phyloP scores from a whole-genome alignment of 768 basidiomycete genomes.

The Lentinula sp. region DNA sequence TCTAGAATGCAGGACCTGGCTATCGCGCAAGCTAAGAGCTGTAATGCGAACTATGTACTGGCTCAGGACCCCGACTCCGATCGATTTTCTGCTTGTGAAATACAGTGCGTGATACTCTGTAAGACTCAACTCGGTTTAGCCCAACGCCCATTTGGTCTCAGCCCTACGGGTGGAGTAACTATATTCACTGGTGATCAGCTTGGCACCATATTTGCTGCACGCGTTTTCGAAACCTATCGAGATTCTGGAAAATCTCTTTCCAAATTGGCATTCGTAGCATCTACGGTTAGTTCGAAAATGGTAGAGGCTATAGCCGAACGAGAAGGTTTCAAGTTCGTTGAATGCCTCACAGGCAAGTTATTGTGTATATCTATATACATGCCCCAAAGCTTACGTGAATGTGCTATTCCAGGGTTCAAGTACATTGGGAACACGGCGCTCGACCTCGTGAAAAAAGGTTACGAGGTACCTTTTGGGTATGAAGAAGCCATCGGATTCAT shows the following conservation, averaged over 20 bases:
- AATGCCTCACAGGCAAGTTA: slow-evolving; percentile 71
- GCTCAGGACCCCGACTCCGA: slow-evolving; percentile 92
- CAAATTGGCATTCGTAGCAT: slow-evolving; percentile 80
- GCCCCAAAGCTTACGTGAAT: slow-evolving; percentile 10
- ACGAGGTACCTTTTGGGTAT: slow-evolving; percentile 75
- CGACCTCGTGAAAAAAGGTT: slow-evolving; percentile 57
- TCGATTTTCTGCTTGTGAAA: slow-evolving; percentile 74
- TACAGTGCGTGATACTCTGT: slow-evolving; percentile 34
- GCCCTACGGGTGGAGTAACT: slow-evolving; percentile 53
- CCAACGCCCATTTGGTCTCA: slow-evolving; percentile 13
- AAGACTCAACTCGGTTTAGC: not conserved
- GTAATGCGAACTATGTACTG: slow-evolving; percentile 57
- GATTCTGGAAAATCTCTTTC: slow-evolving; percentile 37
- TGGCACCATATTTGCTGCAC: slow-evolving; percentile 46
- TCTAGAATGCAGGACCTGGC: slow-evolving; percentile 57
- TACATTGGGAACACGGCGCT: slow-evolving; percentile 84
- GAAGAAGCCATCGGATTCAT: slow-evolving; percentile 93
- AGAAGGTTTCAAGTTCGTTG: slow-evolving; percentile 81
- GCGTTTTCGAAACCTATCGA: slow-evolving; percentile 36
- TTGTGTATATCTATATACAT: not conserved
- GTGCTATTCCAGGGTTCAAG: slow-evolving; percentile 62
- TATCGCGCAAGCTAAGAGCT: slow-evolving; percentile 49
- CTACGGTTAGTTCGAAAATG: slow-evolving; percentile 91
- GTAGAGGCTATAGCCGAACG: slow-evolving; percentile 64
- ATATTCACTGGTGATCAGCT: slow-evolving; percentile 84